Conservation (phyloP, 192 early-diverging fungal genomes). For the Entomortierella parvispora region DNA sequence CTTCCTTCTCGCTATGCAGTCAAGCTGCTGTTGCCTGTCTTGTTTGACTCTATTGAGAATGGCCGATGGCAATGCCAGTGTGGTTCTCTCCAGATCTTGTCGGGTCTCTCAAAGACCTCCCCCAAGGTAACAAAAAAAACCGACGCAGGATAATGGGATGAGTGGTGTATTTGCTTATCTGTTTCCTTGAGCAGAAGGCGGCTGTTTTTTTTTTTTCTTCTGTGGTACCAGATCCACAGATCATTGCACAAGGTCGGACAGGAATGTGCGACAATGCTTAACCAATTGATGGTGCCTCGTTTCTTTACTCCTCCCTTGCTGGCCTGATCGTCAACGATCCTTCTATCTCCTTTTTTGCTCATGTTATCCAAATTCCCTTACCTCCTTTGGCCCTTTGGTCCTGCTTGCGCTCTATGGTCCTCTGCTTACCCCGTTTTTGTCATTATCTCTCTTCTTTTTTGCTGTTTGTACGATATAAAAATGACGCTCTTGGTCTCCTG, state of each 20-base stretch:
- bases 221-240: neutral
- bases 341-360: neutral
- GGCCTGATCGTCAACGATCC: neutral
- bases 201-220: neutral
- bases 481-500: neutral
- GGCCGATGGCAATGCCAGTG: slow-evolving; percentile 75
- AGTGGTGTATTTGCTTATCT: neutral
- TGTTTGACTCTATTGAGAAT: slow-evolving; percentile 73
- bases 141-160: neutral
- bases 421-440: neutral
- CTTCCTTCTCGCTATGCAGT: slow-evolving; percentile 52
- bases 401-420: neutral
- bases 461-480: neutral
- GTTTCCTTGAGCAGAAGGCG: neutral
- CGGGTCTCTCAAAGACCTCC: slow-evolving; percentile 49
- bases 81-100: slow-evolving; percentile 46
- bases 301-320: neutral
- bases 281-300: neutral
- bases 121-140: slow-evolving; percentile 18
- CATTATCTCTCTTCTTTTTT: neutral
- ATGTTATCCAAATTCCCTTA: neutral
- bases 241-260: neutral
- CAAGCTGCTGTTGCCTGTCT: slow-evolving; percentile 63
- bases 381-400: neutral
- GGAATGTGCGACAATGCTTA: slow-evolving; percentile 1